Conservation (phyloP, 169 alveolate species). For the Plasmodium coatneyi region DNA sequence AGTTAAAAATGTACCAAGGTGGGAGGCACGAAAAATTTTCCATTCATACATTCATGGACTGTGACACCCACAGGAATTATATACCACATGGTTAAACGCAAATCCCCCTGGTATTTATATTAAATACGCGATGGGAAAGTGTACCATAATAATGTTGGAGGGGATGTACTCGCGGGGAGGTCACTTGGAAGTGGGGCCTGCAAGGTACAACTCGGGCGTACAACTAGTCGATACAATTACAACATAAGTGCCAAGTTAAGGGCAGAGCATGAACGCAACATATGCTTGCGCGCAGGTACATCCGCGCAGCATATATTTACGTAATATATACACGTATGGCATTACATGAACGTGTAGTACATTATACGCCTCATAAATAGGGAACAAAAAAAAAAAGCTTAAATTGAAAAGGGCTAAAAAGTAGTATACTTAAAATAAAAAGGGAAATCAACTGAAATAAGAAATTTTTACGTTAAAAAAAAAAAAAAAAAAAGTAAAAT, state of each 20-base stretch:
- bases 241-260: not conserved
- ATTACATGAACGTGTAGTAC: not conserved
- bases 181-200: not conserved
- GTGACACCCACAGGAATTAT: not conserved
- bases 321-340: not conserved
- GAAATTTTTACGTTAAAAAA: not conserved
- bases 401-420: not conserved
- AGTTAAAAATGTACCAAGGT: not conserved
- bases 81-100: not conserved
- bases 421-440: not conserved
- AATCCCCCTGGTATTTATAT: not conserved
- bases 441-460: not conserved
- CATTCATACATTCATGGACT: not conserved
- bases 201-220: not conserved
- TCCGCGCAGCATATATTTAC: not conserved
- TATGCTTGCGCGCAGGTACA: not conserved
- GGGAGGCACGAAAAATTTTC: not conserved
- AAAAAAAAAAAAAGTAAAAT: not conserved
- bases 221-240: not conserved
- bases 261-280: not conserved
- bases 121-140: not conserved
- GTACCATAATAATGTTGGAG: not conserved
- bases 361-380: not conserved
- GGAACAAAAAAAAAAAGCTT: slow-evolving; percentile 1
- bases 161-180: not conserved